These are phyloP conservation scores for Auriscalpium vulgare DNA, from an alignment of 768 basidiomycete genomes.

Conservation along the genomic window DNA sequence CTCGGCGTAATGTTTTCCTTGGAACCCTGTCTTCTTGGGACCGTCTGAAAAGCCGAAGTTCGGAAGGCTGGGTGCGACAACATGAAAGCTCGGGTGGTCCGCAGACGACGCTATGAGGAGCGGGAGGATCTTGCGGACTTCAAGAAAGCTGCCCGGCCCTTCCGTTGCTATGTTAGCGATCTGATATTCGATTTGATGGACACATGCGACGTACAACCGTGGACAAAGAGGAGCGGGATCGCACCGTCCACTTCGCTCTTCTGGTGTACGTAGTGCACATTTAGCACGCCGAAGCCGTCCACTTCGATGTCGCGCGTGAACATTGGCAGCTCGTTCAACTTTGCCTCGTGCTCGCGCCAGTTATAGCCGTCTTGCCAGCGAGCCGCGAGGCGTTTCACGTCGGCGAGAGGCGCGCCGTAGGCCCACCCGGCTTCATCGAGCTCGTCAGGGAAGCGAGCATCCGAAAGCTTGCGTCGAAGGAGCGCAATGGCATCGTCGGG, in stretches of 20 bases:
- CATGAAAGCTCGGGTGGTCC: constrained; percentile 19
- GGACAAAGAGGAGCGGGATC: constrained; percentile 21
- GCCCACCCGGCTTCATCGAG: constrained; percentile 39
- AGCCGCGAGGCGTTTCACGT: constrained; percentile 17
- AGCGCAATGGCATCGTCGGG: constrained; percentile 31
- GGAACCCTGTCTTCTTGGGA: constrained; percentile 17
- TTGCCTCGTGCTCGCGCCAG: constrained; percentile 21
- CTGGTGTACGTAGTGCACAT: constrained; percentile 27
- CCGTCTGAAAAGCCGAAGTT: constrained; percentile 21
- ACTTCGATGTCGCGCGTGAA: constrained; percentile 25
- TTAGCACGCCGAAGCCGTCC: constrained; percentile 21
- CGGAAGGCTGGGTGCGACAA: constrained; percentile 20
- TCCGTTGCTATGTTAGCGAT: not conserved
- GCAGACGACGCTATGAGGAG: constrained; percentile 11
- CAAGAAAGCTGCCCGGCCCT: constrained; percentile 23
- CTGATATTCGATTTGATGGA: not conserved
- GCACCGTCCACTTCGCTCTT: constrained; percentile 17
- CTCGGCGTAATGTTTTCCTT: constrained; percentile 16
- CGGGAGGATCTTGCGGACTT: constrained; percentile 20
- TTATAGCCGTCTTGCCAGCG: constrained; percentile 22
- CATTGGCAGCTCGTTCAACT: constrained; percentile 23
- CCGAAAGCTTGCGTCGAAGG: constrained; percentile 37
- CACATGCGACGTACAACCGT: constrained; percentile 19
- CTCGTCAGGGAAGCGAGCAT: constrained; percentile 45
- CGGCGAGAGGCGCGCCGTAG: constrained; percentile 32